Evolutionary conservation across 1,284 basidiomycete genomes (phyloP), one percentile per base, ranked within the genome.

Genomic region (Cerrena zonata): DNA sequence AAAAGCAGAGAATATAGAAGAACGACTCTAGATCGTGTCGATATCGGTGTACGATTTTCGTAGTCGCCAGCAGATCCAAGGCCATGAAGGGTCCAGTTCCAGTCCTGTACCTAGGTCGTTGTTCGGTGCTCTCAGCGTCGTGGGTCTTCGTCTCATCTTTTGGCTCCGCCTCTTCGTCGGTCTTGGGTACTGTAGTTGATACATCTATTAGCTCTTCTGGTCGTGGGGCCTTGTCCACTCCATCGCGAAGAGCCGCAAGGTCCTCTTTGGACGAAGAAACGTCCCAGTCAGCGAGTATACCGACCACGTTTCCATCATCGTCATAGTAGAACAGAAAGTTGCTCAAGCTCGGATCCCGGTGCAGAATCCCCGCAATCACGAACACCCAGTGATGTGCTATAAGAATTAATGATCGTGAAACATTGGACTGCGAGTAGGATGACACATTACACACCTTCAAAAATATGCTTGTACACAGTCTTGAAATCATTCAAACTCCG

Each of bases 21-120:
- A 47, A 46, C 3, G 49, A 50, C 38, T 50, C 43, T 4, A 50
- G 26, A 43, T 50, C 49, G 37, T 46, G 34, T n/a, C 27, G 49
- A 23, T 39, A 47, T 13, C 12, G 7, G 13, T 45, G 49, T 18
- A 45, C 22, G 23, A 18, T 43, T 3, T 19, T 2, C 7, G 13
- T n/a, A 12, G 15, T 21, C 2, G 10, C n/a, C 13, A 42, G 4
- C 10, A 65, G 54, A 27, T 63, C 59, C 1, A 49, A 21, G 13
- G 64, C 61, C 60, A 65, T 62, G 55, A 60, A 67, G 15, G 63
- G 62, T 3, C 53, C 39, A 1, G 61, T 64, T n/a, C 62, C 61
- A 5, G 61, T 66, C 5, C 59, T 58, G 21, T 61, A 45, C 23
- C 25, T 22, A 3, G 30, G 18, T 26, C 40, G 2, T 26, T 4